Base-by-base conservation (phyloP, 768 basidiomycete genomes). In the Lyophyllum decastes region DNA sequence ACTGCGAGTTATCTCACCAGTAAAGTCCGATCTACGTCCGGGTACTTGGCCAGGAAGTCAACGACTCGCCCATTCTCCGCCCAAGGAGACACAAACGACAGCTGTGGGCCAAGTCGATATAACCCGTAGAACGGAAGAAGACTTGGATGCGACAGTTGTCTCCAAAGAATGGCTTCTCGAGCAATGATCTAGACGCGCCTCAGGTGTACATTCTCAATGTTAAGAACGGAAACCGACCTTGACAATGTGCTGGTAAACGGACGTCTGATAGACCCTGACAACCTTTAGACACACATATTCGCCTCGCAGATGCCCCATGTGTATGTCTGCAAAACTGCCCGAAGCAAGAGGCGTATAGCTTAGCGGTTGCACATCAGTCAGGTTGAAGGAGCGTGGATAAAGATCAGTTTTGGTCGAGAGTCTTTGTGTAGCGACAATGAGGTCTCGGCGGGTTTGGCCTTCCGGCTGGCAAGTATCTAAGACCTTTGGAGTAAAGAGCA, bases 51-150 rank as follows among this genome's bases (percentile, higher is more conserved):
- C 33, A 69, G 49, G 46, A 58, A 69, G 14, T 61, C 49, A 1
- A 45, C 25, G n/a, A 66, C 38, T n/a, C 58, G 64, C 2, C 66
- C 68, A 21, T 61, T 59, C 9, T 52, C 48, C 46, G 61, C 61
- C 63, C 63, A 69, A 7, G 66, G 66, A 9, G 65, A 66, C 1
- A 66, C 57, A 1, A 69, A 34, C 19, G 57, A 65, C 1, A 64
- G 48, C 30, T 55, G 54, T 5, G 33, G 50, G 25, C 63, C 48
- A 12, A 63, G 57, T 21, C 7, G 24, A 44, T 64, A 76, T 16
- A 73, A 48, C 1, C 76, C 74, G 59, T 71, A 69, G 22, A 77
- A 57, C 1, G 73, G 74, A 22, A 77, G 60, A 26, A 77, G 69
- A 40, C n/a, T n/a, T n/a, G n/a, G n/a, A n/a, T n/a, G n/a, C n/a